Conservation (phyloP, 306 rosid species). For the Benincasa hispida region DNA sequence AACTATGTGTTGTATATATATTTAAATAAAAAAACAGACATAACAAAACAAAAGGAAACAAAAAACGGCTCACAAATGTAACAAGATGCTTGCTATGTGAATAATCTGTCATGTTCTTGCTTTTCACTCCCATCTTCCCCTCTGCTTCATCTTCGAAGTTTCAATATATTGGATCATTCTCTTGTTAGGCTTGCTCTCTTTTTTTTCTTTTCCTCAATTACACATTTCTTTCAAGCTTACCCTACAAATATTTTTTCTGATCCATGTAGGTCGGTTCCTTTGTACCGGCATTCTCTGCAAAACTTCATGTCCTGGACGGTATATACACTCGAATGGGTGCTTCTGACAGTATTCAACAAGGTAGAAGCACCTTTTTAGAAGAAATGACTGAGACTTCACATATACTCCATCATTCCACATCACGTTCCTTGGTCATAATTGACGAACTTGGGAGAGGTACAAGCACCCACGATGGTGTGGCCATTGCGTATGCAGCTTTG, state of each 20-base stretch:
- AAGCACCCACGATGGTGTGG: conserved; percentile 89
- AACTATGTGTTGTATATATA: not conserved
- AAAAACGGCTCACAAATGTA: too few species aligned
- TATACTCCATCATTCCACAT: conserved; percentile 58
- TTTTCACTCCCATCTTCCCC: not conserved
- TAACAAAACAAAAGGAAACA: too few species aligned
- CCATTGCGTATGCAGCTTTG: conserved; percentile 81
- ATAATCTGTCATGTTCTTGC: not conserved
- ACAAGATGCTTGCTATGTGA: too few species aligned
- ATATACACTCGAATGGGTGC: conserved; percentile 95
- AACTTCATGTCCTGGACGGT: conserved; percentile 67
- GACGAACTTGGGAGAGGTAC: conserved; percentile 99
- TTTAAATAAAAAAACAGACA: too few species aligned
- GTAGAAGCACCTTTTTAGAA: conserved; percentile 93
- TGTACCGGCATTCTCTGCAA: conserved; percentile 86
- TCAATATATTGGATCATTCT: not conserved
- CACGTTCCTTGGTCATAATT: conserved; percentile 59
- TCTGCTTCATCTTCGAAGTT: not conserved
- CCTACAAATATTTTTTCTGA: not conserved
- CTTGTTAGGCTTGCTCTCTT: not conserved
- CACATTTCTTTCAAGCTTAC: not conserved
- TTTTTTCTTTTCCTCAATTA: conserved; percentile 9
- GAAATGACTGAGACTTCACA: conserved; percentile 76
- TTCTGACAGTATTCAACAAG: conserved; percentile 86
- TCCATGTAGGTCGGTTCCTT: conserved; percentile 72